Base-by-base conservation (phyloP, 257 asterid genomes). In the Solanum clarkiae region DNA sequence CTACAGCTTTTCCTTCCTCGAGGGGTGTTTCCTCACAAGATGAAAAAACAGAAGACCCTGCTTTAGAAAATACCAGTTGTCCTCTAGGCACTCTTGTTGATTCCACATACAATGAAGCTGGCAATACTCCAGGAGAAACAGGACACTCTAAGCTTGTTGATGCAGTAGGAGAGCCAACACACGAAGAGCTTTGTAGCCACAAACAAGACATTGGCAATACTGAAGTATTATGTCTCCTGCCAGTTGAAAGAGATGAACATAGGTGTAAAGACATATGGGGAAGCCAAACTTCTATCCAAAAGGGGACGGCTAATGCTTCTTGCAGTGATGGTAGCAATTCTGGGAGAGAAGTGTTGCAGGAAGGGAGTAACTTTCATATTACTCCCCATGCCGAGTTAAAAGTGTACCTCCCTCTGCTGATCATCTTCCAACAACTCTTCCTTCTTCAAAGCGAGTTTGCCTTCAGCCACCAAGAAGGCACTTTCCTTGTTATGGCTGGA, bases 401-500 rank as follows among this genome's bases (percentile, higher is more conserved):
- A 29, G 47, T 29, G 74, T 66, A n/a, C 47, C 60, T 74, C 11
- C 63, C 75, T 79, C 62, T 47, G 63, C 59, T 83, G 80, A 49
- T 83, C 75, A 32, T 60, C n/a, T 12, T 29, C 45, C 82, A 5
- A 45, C 51, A 36, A 29, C 8, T 22, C 51, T 56, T 84, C 87
- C 79, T 60, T 62, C 63, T 29, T 32, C 85, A 47, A 66, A 62
- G 40, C 80, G 80, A 32, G 79, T 66, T 65, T 24, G 65, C 24
- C 26, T 55, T 75, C 86, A 56, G 42, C 75, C 87, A 51, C 63
- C 87, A 53, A 71, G 72, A 26, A 85, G 68, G 57, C 44, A 15
- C 51, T 45, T 59, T 44, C 87, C 87, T 49, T 77, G 84, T 66
- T 79, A 85, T 85, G 87, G 87, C 36, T 85, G 87, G 87, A 77